Base-by-base conservation (phyloP, 108 stramenopile species). In the Cyclostephanos invisitatus region DNA sequence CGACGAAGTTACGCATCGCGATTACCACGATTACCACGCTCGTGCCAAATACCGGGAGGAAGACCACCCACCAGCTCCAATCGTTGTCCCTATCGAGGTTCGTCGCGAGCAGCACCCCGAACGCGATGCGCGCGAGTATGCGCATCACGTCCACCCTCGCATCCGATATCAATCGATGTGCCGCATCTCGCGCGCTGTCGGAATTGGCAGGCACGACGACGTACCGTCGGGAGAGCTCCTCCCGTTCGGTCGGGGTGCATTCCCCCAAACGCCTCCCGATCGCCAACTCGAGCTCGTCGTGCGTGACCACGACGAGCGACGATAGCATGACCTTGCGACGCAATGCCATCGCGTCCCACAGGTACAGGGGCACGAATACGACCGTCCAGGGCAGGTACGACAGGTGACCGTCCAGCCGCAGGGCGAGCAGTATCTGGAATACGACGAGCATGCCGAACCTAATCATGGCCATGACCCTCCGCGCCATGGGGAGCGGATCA, bases 1-100 rank as follows among this genome's bases (percentile, higher is more conserved):
- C 80, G 2, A 83, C 78, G 78, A 91, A 91, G 51, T 80, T 63
- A 22, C 82, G 78, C 61, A 87, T 90, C 38, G 89, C 87, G 2
- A 77, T 59, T 48, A 68, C 83, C 37, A 90, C 87, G 44, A 92
- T 73, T 36, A 83, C 68, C 28, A 75, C 35, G 0, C 82, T 67
- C 81, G 88, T 75, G 17, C 81, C 37, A 72, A 86, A 94, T 53
- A 96, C 83, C 1, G 95, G 95, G 21, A 77, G 35, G 78, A 96
- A 96, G 25, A 94, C 68, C 9, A 91, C 37, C 95, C 95, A 96
- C 92, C 92, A 96, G 70, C 80, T 93, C 89, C 85, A 91, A 32
- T 82, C 83, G 7, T 81, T 7, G 10, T 64, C 65, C 22, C 66
- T 28, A 61, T 92, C 89, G n/a, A 94, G 68, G 62, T 92, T 88